phyloP scores from a whole-genome alignment of 2,329 filamentous ascomycete species.

The Diaporthe capsici region DNA sequence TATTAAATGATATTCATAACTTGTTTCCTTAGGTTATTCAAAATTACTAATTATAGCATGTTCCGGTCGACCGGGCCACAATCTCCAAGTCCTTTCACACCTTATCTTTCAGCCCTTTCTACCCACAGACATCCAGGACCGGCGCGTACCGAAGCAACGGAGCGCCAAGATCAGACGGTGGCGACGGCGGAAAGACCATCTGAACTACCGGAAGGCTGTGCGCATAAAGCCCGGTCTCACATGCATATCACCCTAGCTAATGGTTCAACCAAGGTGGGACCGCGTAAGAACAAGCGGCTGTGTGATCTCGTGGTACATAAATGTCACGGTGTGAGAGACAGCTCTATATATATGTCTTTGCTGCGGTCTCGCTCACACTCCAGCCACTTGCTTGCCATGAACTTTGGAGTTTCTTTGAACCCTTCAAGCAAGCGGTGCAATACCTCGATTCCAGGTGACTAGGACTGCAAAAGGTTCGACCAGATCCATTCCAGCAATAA shows the following conservation, averaged over 20 bases:
- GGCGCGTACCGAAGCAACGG: background rate
- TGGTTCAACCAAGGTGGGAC: background rate
- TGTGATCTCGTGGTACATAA: background rate
- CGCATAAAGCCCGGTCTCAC: background rate
- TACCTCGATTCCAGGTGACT: background rate
- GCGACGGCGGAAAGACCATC: background rate
- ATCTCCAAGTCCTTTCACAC: background rate
- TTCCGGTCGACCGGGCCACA: background rate
- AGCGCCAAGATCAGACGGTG: background rate
- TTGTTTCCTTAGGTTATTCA: too few relatives aligned
- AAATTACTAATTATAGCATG: background rate
- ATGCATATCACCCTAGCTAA: background rate
- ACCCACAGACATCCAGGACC: background rate
- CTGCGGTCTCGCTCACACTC: background rate
- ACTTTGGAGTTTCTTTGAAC: background rate
- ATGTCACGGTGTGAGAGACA: background rate
- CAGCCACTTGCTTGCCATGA: background rate
- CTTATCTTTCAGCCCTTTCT: background rate
- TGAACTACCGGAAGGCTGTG: background rate
- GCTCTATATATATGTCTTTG: background rate
- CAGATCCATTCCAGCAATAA: background rate
- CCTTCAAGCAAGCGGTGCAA: background rate
- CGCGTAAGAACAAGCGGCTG: background rate
- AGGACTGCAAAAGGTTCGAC: background rate
- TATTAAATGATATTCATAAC: too few relatives aligned